Percentiles rank a stretch among this genome's conserved stretches.
phyloP scores from a whole-genome alignment of 495 filamentous ascomycete species.

The Lasiosphaeris hirsuta region DNA sequence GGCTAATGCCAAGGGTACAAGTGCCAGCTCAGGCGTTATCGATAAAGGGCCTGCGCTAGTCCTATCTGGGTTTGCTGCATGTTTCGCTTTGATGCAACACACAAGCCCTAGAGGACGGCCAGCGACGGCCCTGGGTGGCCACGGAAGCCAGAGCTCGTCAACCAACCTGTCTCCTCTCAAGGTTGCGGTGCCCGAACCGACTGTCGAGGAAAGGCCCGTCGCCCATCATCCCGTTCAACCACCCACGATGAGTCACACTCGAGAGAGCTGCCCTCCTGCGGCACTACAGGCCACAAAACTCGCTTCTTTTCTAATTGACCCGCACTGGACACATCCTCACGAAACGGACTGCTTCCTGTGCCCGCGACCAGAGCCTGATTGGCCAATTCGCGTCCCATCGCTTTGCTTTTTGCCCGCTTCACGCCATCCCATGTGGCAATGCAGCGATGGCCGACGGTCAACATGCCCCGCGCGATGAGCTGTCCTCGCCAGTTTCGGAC shows the following conservation, averaged over 20 bases:
- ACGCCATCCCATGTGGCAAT: constrained; percentile 20
- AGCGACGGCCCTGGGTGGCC: background rate
- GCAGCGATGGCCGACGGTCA: constrained; percentile 1
- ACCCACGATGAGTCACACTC: constrained; percentile 4
- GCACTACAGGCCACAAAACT: background rate
- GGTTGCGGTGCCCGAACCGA: background rate
- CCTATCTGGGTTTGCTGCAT: constrained; percentile 3
- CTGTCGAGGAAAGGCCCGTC: no score
- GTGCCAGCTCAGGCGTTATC: constrained; percentile 10
- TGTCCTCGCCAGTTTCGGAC: constrained; percentile 6
- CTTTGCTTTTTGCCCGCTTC: constrained; percentile 17
- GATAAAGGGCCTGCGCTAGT: constrained; percentile 15
- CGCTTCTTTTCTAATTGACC: constrained; percentile 4
- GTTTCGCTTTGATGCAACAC: constrained; percentile 17
- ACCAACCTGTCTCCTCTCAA: background rate
- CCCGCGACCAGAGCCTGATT: constrained; percentile 18
- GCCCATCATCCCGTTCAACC: background rate
- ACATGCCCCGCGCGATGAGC: constrained; percentile 20
- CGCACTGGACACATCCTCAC: constrained; percentile 6
- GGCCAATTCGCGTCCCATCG: constrained; percentile 26
- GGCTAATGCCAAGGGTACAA: constrained; percentile 17
- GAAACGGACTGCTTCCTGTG: constrained; percentile 24
- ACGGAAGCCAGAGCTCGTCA: background rate
- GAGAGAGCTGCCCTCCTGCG: background rate
- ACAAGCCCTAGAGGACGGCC: background rate